Percentiles rank a stretch among this genome's conserved stretches.
Conservation (phyloP, 2,329 filamentous ascomycete species). For the Cytospora schulzeri region DNA sequence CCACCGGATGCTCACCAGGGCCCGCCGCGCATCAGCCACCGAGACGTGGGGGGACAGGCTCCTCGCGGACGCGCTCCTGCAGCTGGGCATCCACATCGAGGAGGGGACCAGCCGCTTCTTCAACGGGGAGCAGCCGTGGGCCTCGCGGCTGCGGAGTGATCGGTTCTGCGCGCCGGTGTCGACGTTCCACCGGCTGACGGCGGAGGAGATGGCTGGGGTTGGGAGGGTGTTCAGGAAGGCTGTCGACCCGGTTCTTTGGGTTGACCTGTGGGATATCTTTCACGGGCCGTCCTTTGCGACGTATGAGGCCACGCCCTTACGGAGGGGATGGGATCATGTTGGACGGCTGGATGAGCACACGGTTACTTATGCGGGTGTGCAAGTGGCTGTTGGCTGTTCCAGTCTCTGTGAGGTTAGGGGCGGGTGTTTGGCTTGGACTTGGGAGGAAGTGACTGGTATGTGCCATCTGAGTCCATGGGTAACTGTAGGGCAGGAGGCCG, state of each 20-base stretch:
- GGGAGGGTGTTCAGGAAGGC: slow-evolving; percentile 44
- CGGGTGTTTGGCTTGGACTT: slow-evolving; percentile 55
- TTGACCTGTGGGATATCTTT: slow-evolving; percentile 53
- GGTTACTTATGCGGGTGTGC: slow-evolving; percentile 41
- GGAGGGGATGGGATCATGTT: slow-evolving; percentile 51
- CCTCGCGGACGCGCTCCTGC: slow-evolving; percentile 55
- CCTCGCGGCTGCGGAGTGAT: slow-evolving; percentile 52
- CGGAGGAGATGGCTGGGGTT: slow-evolving; percentile 47
- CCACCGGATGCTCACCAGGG: slow-evolving; percentile 42
- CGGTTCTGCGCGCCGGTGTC: slow-evolving; percentile 55
- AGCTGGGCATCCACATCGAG: slow-evolving; percentile 55
- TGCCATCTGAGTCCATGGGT: slow-evolving; percentile 55
- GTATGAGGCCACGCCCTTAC: slow-evolving; percentile 40
- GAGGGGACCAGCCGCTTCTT: slow-evolving; percentile 57
- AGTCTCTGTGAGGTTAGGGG: slow-evolving; percentile 40
- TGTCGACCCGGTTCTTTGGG: slow-evolving; percentile 49
- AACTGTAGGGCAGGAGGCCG: slow-evolving; percentile 44
- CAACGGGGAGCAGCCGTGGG: slow-evolving; percentile 54
- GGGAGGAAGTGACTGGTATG: slow-evolving; percentile 41
- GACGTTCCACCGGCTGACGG: slow-evolving; percentile 55
- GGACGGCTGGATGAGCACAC: slow-evolving; percentile 49
- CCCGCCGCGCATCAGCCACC: slow-evolving; percentile 50
- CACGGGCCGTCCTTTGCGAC: slow-evolving; percentile 30
- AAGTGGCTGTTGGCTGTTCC: slow-evolving; percentile 45
- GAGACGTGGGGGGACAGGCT: slow-evolving; percentile 58